Evolutionary conservation across 2,329 filamentous ascomycete species (phyloP), one percentile per base, ranked within the genome.

Genomic region (Paecilomyces variotii): DNA sequence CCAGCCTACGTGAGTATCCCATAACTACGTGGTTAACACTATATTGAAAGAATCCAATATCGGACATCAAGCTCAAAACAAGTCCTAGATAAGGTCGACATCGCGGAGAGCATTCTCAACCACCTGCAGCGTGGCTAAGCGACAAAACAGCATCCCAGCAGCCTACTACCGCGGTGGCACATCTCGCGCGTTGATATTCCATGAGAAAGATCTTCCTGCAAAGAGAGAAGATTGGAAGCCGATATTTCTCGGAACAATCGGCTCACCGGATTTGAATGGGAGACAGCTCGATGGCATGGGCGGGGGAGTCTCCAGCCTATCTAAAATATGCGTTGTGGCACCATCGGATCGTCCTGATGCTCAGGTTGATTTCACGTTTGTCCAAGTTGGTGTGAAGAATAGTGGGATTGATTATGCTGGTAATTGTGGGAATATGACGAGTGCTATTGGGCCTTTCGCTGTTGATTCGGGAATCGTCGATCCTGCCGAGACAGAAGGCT

Each of bases 371-470:
- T 90, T 87, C 67, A 91, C 87, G 0, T 91, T 91, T 68, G 82
- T 87, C 1, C 84, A 86, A 45, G 76, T 90, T 5, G 87, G 87
- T 2, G 81, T 90, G 57, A 81, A 81, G 56, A 80, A 86, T 63
- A 75, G 76, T 3, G 73, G 76, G 32, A 78, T 91, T 2, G 87
- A 90, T 65, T 81, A 84, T 65, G 84, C 85, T 0, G 84, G 87
- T 26, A 91, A 90, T 65, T 90, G 87, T 68, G 88, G 88, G n/a
- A 90, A 90, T 69, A 87, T 91, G 85, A 84, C 79, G 4, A 80
- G 82, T 49, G 80, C 84, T 0, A 80, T 90, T 53, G 88, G 87
- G 0, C 87, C 88, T 0, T 86, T 83, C 66, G 84, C 84, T 2
- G 75, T 85, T 68, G 74, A 90, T 73, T 70, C 78, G 26, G 77